Evolutionary conservation across 768 basidiomycete species (phyloP).

Genomic region (Peribolospora baueri): DNA sequence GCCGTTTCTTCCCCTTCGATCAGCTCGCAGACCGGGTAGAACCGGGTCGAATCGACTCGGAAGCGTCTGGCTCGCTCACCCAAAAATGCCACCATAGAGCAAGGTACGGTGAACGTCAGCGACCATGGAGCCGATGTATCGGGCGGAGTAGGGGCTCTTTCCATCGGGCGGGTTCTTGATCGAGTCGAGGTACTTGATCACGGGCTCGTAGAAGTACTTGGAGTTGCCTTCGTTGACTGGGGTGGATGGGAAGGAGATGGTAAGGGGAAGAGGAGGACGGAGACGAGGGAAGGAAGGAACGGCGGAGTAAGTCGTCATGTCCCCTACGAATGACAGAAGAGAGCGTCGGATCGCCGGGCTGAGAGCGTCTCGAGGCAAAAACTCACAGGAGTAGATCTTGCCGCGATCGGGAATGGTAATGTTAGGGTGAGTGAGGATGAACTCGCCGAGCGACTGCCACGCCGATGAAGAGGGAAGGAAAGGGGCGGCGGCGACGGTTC

Average conservation of each 20-base stretch:
- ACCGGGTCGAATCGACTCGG: too few relatives aligned
- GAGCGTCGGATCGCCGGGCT: too few relatives aligned
- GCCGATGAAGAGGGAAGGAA: too few relatives aligned
- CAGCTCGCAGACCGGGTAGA: too few relatives aligned
- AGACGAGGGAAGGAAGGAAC: background rate
- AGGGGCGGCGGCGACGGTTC: background rate
- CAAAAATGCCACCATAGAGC: constrained; percentile 94
- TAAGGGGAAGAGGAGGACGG: background rate
- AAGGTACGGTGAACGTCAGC: constrained; percentile 92
- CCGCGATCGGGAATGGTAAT: constrained; percentile 82
- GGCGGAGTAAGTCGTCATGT: background rate
- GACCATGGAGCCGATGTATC: constrained; percentile 93
- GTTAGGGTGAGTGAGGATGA: constrained; percentile 93
- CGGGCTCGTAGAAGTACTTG: constrained; percentile 70
- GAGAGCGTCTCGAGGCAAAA: too few relatives aligned
- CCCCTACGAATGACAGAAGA: background rate
- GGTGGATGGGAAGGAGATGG: background rate
- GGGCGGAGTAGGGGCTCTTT: constrained; percentile 34
- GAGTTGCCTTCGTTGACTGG: constrained; percentile 85
- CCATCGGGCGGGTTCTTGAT: constrained; percentile 67
- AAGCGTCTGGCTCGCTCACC: background rate
- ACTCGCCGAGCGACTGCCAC: constrained; percentile 56
- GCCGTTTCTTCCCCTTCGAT: too few relatives aligned
- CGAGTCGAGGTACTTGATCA: constrained; percentile 55
- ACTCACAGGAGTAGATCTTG: constrained; percentile 70